These are phyloP conservation scores for Apophysomyces variabilis DNA, from an alignment of 371 early-diverging fungal genomes.

Conservation along the genomic window DNA sequence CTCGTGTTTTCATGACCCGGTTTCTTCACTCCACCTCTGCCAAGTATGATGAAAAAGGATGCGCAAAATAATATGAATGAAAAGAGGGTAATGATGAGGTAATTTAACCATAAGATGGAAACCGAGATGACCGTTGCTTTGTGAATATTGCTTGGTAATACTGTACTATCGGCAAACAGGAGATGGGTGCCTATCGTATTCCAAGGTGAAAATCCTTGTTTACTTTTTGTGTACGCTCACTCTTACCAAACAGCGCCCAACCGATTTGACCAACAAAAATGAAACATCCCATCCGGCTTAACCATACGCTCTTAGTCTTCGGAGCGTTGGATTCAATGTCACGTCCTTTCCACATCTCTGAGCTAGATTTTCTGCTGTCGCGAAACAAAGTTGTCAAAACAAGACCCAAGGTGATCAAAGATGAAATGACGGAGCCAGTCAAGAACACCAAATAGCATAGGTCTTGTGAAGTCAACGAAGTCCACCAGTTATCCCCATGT, in stretches of 20 bases:
- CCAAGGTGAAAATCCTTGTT: neutral
- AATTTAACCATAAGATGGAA: constrained; percentile 37
- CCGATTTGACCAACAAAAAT: constrained; percentile 35
- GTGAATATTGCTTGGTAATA: constrained; percentile 20
- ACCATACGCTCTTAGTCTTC: constrained; percentile 26
- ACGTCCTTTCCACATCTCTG: constrained; percentile 11
- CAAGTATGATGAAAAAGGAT: constrained; percentile 37
- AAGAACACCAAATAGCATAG: constrained; percentile 21
- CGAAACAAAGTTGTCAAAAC: constrained; percentile 27
- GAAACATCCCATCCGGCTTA: constrained; percentile 30
- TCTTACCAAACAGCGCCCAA: constrained; percentile 39
- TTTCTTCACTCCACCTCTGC: constrained; percentile 15
- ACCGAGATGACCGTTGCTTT: constrained; percentile 24
- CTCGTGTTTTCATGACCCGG: constrained; percentile 5
- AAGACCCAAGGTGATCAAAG: constrained; percentile 24
- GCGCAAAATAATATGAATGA: constrained; percentile 39
- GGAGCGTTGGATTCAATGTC: constrained; percentile 17
- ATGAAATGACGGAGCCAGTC: constrained; percentile 29
- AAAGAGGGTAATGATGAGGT: constrained; percentile 30
- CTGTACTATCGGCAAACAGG: constrained; percentile 12
- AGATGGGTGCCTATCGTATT: constrained; percentile 27
- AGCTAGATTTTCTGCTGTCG: constrained; percentile 10
- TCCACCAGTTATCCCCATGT: constrained; percentile 18
- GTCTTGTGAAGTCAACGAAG: constrained; percentile 14
- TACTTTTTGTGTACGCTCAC: neutral